A percentile compares a stretch with the other conserved stretches of the same genome.
These are phyloP conservation scores for Blastobotrys capitulatus DNA, from an alignment of 1,139 yeast genomes.

Conservation along the genomic window DNA sequence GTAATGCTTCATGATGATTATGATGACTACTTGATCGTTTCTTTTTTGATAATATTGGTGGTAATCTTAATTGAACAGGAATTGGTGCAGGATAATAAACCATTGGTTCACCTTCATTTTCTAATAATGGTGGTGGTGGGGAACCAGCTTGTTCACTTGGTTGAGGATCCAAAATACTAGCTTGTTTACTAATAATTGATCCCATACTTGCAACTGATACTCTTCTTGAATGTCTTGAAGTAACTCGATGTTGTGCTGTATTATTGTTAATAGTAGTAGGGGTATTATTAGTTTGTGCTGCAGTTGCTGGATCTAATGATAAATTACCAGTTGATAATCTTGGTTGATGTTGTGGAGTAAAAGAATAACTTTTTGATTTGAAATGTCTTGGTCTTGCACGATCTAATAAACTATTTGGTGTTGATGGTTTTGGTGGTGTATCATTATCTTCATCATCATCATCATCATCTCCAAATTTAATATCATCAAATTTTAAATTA, in stretches of 20 bases:
- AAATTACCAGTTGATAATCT: constrained; percentile 5
- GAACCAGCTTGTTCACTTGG: constrained; percentile 4
- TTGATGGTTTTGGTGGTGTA: neutral
- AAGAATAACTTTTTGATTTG: constrained; percentile 1
- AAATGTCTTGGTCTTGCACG: neutral
- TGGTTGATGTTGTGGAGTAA: constrained; percentile 6
- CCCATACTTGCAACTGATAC: constrained; percentile 6
- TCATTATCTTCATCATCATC: neutral
- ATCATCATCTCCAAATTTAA: neutral
- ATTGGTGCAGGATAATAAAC: constrained; percentile 34
- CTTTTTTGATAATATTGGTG: constrained; percentile 24
- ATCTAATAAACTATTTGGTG: neutral
- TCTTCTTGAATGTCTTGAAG: constrained; percentile 6
- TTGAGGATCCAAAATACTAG: constrained; percentile 10
- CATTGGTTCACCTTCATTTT: constrained; percentile 16
- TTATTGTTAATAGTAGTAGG: neutral
- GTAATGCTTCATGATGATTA: neutral
- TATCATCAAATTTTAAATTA: constrained; percentile 1
- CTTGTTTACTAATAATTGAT: constrained; percentile 1
- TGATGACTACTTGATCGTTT: constrained; percentile 10
- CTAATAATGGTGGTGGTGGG: constrained; percentile 4
- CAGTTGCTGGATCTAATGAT: constrained; percentile 6
- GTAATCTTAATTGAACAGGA: constrained; percentile 26
- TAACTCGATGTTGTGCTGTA: neutral
- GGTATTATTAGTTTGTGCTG: neutral